Evolutionary conservation across 805 yeast genomes (phyloP).

Genomic region (Sugiyamaella qingdaonensis): DNA sequence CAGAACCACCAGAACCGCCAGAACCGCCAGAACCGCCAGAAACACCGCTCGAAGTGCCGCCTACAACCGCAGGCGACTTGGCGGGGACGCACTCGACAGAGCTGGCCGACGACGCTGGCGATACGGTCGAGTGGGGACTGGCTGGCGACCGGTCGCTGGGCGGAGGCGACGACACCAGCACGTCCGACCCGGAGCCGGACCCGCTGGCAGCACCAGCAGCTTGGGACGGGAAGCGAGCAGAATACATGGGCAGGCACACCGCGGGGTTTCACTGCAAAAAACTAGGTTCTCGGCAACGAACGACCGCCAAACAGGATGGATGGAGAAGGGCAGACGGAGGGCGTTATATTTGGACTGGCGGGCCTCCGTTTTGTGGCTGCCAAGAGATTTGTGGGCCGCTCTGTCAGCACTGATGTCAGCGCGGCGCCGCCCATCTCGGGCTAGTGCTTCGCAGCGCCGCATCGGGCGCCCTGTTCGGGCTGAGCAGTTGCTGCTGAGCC

Average conservation of each 20-base stretch:
- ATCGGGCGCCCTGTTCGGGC: too few species aligned
- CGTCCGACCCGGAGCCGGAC: background rate
- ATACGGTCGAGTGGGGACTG: conserved; percentile 13
- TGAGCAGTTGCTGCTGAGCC: too few species aligned
- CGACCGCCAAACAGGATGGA: too few species aligned
- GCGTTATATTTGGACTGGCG: conserved; percentile 1
- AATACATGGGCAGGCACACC: background rate
- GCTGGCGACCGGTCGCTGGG: conserved; percentile 13
- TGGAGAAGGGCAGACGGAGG: background rate
- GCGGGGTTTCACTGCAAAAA: too few species aligned
- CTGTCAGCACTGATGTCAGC: too few species aligned
- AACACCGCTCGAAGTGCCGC: too few species aligned
- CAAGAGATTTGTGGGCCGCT: conserved; percentile 1
- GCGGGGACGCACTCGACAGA: conserved; percentile 3
- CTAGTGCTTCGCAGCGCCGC: too few species aligned
- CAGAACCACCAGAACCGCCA: background rate
- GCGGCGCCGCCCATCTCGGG: too few species aligned
- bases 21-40: too few species aligned
- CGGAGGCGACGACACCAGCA: conserved; percentile 12
- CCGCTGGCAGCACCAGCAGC: background rate
- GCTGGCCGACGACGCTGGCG: conserved; percentile 8
- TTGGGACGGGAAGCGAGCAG: background rate
- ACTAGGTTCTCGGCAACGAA: too few species aligned
- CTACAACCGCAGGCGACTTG: background rate
- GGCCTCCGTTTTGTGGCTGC: background rate